Base-by-base conservation (phyloP, 2,329 filamentous ascomycete species). In the Drechslerella dactyloides region DNA sequence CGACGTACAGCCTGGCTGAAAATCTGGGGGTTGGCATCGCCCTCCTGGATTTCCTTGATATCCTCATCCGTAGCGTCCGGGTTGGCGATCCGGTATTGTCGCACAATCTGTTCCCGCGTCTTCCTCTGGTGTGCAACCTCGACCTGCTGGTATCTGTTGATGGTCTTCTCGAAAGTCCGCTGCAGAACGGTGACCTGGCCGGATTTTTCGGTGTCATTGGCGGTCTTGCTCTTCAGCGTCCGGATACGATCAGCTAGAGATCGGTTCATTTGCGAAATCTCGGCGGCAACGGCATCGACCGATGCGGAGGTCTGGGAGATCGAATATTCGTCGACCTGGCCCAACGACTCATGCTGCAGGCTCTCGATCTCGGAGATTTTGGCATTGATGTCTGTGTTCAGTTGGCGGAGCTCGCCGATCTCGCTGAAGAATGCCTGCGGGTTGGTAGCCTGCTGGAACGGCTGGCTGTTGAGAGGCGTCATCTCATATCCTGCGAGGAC, bases 61-160 rank as follows among this genome's bases (percentile, higher is more conserved):
- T 97, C 92, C 48, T 84, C 83, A 60, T 94, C 90, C 27, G 86
- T 85, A 1, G 91, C 91, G 66, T 96, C 88, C 21, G 92, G 90
- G 74, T 87, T 86, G 62, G 94, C 93, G 78, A 97, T 97, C 69
- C 90, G 86, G 81, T 96, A 96, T 79, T 97, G 92, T 62, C 94
- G 86, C 75, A 88, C 89, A 82, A 96, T 90, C 80, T 96, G 91
- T 55, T 91, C 89, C 79, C 90, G 85, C 33, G 91, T 87, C 75
- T 89, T 88, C 80, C 90, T 89, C 78, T 89, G 86, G 84, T 93
- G 96, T 21, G 88, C 85, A 0, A 86, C 86, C 80, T 97, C 93
- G 62, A 91, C 84, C 75, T 87, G 84, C 80, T 94, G 91, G 82
- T 93, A 97, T 73, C 87, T 82, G 76, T 90, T 86, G 79, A 96